Conservation (phyloP, 306 rosid genomes). For the Dryas octopetala region DNA sequence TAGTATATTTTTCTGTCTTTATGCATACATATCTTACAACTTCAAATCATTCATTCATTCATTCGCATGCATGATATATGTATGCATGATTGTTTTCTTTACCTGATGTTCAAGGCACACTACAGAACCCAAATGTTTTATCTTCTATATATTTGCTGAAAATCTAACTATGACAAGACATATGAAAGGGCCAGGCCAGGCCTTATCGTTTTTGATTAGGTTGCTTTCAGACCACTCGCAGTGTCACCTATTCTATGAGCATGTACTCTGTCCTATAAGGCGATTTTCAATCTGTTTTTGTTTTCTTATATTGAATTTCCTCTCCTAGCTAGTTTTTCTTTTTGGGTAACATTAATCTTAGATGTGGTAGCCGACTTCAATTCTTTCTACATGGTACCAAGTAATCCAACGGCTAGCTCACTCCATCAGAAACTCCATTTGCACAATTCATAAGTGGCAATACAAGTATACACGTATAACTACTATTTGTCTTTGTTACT, state of each 20-base stretch:
- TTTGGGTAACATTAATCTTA: not conserved
- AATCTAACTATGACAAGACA: constrained; percentile 16
- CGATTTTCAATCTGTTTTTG: constrained; percentile 3
- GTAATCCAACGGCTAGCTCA: no score
- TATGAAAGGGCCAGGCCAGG: constrained; percentile 16
- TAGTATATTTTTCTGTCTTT: not conserved
- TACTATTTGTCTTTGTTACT: no score
- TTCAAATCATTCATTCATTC: constrained; percentile 4
- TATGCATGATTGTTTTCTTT: constrained; percentile 9
- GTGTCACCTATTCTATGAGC: constrained; percentile 20
- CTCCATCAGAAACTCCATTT: no score
- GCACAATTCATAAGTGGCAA: no score
- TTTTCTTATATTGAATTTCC: not conserved
- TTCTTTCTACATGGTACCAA: no score
- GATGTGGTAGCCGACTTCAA: constrained; percentile 14
- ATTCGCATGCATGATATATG: constrained; percentile 3
- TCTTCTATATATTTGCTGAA: not conserved
- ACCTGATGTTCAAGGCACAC: constrained; percentile 18
- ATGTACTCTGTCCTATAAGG: constrained; percentile 40
- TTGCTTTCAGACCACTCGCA: constrained; percentile 25
- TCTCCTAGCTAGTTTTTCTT: not conserved
- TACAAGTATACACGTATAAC: no score
- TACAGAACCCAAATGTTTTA: not conserved
- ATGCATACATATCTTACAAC: not conserved
- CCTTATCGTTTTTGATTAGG: constrained; percentile 16